Evolutionary conservation across 2,329 filamentous ascomycete species (phyloP), one percentile per base, ranked within the genome.

Genomic region (Sporothrix pallida): DNA sequence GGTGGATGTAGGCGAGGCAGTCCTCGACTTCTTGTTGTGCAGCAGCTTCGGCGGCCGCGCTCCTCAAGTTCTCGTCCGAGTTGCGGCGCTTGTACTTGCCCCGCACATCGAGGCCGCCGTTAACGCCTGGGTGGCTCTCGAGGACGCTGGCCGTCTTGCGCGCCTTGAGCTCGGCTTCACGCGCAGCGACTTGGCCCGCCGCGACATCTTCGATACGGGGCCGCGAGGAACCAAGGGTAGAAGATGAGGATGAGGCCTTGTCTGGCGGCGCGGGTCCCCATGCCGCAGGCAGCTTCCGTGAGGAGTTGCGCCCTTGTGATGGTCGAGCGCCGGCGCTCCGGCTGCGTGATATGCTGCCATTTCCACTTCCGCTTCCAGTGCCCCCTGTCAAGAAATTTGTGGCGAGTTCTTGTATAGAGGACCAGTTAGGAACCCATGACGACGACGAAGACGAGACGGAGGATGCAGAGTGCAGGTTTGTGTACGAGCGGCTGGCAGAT

Each of bases 1-100:
- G 90, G 82, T 99, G 96, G 70, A 98, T 86, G 81, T 98, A 99
- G 20, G 95, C 95, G 76, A 98, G 84, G 26, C 93, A 92, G 77
- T 97, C 92, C 77, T 90, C 87, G 69, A 89, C 86, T 48, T 92
- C 89, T 48, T 89, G 86, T 70, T 44, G 80, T 77, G 62, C 76
- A 70, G 37, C 76, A 20, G 26, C 62, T 13, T 23, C 72, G 10
- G 73, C 72, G 2, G 80, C 76, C 44, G 81, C 77, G 58, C 77
- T 72, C 20, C 77, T 78, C 42, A 81, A 73, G n/a, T 83, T 78
- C 71, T 93, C 91, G 78, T 93, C 91, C 4, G 92, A 93, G 68
- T 87, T 90, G 76, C 92, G 86, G 77, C 90, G 87, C 82, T 93
- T 93, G 79, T 86, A 87, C 75, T 83, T 85, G 37, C 88, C 86